A percentile compares a stretch with the other conserved stretches of the same genome.
Evolutionary conservation across 169 alveolate species (phyloP).

Genomic region (Plasmodium ovale): DNA sequence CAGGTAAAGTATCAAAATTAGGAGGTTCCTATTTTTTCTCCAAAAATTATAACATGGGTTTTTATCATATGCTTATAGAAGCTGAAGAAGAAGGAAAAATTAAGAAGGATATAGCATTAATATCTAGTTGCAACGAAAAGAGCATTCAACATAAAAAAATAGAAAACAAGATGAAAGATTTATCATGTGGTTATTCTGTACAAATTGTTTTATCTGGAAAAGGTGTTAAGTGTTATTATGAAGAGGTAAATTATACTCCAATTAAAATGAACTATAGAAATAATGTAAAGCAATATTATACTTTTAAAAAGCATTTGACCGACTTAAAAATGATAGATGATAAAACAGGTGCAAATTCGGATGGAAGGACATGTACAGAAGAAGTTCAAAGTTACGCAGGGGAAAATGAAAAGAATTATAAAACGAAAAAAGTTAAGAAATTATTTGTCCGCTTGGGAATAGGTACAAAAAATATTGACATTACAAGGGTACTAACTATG

Average conservation of each 20-base stretch:
- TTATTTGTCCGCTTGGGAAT: conserved; percentile 90
- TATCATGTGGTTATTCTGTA: conserved; percentile 88
- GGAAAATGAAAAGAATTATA: conserved; percentile 16
- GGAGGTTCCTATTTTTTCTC: conserved; percentile 82
- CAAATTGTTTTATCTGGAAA: conserved; percentile 90
- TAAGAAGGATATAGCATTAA: conserved; percentile 80
- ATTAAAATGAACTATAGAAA: conserved; percentile 22
- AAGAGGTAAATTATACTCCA: conserved; percentile 75
- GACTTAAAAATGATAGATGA: conserved; percentile 34
- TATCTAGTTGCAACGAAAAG: conserved; percentile 80
- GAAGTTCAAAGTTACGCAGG: background rate
- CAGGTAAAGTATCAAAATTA: conserved; percentile 82
- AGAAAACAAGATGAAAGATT: conserved; percentile 81
- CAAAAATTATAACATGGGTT: conserved; percentile 74
- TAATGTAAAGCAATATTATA: conserved; percentile 63
- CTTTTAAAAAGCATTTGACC: conserved; percentile 16
- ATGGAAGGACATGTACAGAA: background rate
- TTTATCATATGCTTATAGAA: conserved; percentile 75
- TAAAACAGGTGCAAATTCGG: background rate
- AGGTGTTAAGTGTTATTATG: conserved; percentile 91
- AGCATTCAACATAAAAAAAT: conserved; percentile 78
- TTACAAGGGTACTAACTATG: conserved; percentile 86
- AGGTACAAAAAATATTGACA: conserved; percentile 89
- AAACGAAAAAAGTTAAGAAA: conserved; percentile 84
- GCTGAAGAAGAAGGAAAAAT: conserved; percentile 72